phyloP scores from a whole-genome alignment of 495 filamentous ascomycete species.

The Penicillium silybi region DNA sequence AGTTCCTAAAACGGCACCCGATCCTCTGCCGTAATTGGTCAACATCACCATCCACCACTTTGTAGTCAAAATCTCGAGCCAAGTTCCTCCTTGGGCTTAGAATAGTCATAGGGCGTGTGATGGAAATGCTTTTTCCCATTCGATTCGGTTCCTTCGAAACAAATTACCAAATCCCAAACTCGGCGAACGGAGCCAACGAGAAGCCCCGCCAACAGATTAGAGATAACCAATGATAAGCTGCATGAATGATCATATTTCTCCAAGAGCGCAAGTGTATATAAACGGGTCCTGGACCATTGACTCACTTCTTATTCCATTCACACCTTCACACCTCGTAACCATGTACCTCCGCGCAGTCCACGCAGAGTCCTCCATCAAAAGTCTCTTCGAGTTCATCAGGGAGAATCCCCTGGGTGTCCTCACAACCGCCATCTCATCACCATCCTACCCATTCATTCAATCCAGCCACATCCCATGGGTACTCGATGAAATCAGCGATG shows the following conservation, averaged over 20 bases:
- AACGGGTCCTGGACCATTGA: not conserved
- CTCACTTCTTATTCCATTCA: not conserved
- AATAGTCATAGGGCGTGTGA: not conserved
- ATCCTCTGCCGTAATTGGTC: no score
- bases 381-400: conserved; percentile 46
- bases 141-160: not conserved
- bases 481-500: conserved; percentile 33
- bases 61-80: not conserved
- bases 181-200: conserved; percentile 1
- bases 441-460: conserved; percentile 43
- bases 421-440: conserved; percentile 50
- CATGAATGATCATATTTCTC: not conserved
- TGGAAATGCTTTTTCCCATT: not conserved
- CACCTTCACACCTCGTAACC: not conserved
- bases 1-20: conserved; percentile 21
- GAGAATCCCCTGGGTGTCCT: conserved; percentile 53
- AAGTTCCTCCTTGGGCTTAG: not conserved
- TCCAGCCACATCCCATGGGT: conserved; percentile 55
- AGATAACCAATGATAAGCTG: not conserved
- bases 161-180: not conserved
- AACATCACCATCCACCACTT: no score
- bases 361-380: conserved; percentile 36
- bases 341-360: conserved; percentile 52
- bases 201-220: not conserved
- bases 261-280: not conserved